Evolutionary conservation across 768 basidiomycete species (phyloP).

Genomic region (Lactarius indigo): DNA sequence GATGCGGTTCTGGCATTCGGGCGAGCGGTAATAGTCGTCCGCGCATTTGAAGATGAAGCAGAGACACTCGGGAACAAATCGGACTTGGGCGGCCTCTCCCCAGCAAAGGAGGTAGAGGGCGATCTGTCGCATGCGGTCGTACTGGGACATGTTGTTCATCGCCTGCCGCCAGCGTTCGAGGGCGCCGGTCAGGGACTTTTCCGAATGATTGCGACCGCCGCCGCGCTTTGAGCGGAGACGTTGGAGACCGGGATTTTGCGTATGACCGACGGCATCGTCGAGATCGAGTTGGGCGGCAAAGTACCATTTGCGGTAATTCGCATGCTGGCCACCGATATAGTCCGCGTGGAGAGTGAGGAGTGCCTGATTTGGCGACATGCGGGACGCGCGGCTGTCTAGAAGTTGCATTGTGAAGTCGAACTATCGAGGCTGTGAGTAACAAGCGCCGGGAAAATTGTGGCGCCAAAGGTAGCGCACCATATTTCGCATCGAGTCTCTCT

Average conservation of each 20-base stretch:
- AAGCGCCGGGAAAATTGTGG: neutral
- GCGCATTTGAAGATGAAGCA: constrained; percentile 99
- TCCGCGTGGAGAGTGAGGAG: constrained; percentile 95
- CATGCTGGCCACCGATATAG: constrained; percentile 97
- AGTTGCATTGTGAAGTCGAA: constrained; percentile 99
- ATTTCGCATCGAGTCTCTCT: constrained; percentile 91
- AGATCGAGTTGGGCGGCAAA: constrained; percentile 98
- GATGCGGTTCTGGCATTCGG: constrained; percentile 92
- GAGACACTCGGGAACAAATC: constrained; percentile 93
- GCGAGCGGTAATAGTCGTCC: constrained; percentile 97
- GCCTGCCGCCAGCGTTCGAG: constrained; percentile 93
- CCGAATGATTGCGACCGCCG: constrained; percentile 52
- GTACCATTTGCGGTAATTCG: constrained; percentile 99
- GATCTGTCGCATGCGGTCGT: constrained; percentile 94
- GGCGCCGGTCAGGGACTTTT: constrained; percentile 74
- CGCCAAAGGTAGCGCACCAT: constrained; percentile 52
- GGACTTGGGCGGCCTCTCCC: constrained; percentile 98
- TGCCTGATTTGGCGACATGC: constrained; percentile 96
- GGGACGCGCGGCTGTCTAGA: constrained; percentile 92
- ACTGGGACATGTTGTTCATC: constrained; percentile 98
- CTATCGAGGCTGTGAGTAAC: constrained; percentile 35
- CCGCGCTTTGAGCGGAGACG: constrained; percentile 66
- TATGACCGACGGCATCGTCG: constrained; percentile 92
- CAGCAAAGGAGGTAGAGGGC: constrained; percentile 94
- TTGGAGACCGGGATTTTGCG: constrained; percentile 86